Base-by-base conservation (phyloP, 2,329 filamentous ascomycete species). In the Hortaea werneckii region DNA sequence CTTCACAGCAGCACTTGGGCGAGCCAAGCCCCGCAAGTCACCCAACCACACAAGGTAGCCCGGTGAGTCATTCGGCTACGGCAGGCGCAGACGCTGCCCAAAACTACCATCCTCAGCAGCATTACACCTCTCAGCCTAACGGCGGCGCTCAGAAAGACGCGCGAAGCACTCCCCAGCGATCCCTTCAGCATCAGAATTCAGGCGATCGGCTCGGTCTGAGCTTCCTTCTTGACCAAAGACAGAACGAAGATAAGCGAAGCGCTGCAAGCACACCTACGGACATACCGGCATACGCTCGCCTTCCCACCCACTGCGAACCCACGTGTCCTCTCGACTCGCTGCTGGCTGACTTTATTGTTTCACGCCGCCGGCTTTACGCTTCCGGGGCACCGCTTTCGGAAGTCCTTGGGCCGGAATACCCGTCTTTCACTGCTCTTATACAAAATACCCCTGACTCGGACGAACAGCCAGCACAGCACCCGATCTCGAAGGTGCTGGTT, bases 401-500 rank as follows among this genome's bases (percentile, higher is more conserved):
- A 39, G 75, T 90, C 6, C 75, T 86, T 6, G 87, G 86, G 0
- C 87, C 87, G 0, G 73, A 78, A 10, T 89, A 94, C 59, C 87
- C 87, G 1, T 85, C 82, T 47, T 84, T 94, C 46, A 82, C 82
- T 0, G 85, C 83, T 1, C 74, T 94, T 4, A 75, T 90, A 35
- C 9, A 9, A 9, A 9, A 9, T 9, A 86, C 90, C 59, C 84
- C 85, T 0, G 69, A 30, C 30, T 39, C 27, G 40, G 40, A 29
- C 34, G 27, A 30, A 30, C 40, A 27, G 20, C 30, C 40, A 29
- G 30, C 28, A 11, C 78, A 81, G 1, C 87, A 94, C 58, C 86
- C 86, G 1, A 71, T 94, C 1, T 90, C 86, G 5, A 86, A 86
- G 54, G 77, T 94, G 10, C 86, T 94, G 60, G 89, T 85, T 37